Evolutionary conservation across 495 filamentous ascomycete genomes (phyloP), one percentile per base, ranked within the genome.

Genomic region (Penicillium flavigenum): DNA sequence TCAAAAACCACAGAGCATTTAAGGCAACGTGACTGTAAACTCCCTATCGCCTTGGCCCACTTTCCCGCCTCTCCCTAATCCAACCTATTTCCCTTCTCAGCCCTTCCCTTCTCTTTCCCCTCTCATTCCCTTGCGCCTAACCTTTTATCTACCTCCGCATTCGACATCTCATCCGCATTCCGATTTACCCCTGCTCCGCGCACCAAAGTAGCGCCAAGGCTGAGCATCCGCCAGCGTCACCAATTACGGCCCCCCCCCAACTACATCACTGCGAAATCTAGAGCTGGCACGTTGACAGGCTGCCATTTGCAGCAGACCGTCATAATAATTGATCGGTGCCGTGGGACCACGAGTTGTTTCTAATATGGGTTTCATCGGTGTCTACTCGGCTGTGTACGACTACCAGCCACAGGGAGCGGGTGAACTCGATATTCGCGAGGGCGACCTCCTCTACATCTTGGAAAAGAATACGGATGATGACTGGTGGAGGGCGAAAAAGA

Each of bases 401-500:
- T 99, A 98, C 77, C 79, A 81, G 56, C 92, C 94, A 56, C 92
- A 96, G 73, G 86, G 83, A 61, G 88, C 91, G 58, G 86, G 88
- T 49, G 95, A 99, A 83, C 80, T 99, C 56, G 79, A 86, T 60
- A 88, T 99, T 59, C 76, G 78, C 54, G 93, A 97, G 66, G 94
- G 92, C 55, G 95, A 99, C 70, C 63, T 97, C 47, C 83, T 99
- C 41, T 98, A 93, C 71, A 80, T 99, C 32, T 78, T 98, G 47
- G 91, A 98, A 63, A 96, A 96, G 78, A 91, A 85, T 68, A 70
- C 75, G 27, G 92, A 96, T 6, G 93, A 97, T 77, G 90, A 90
- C 67, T 97, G 93, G 93, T 98, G 93, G 93, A 96, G 89, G 70
- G 92, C 89, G 19, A 97, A 97, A 81, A 97, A 96, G 83, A 96